Evolutionary conservation across 768 basidiomycete species (phyloP), one percentile per base, ranked within the genome.

Genomic region (Paxillus ammoniavirescens): DNA sequence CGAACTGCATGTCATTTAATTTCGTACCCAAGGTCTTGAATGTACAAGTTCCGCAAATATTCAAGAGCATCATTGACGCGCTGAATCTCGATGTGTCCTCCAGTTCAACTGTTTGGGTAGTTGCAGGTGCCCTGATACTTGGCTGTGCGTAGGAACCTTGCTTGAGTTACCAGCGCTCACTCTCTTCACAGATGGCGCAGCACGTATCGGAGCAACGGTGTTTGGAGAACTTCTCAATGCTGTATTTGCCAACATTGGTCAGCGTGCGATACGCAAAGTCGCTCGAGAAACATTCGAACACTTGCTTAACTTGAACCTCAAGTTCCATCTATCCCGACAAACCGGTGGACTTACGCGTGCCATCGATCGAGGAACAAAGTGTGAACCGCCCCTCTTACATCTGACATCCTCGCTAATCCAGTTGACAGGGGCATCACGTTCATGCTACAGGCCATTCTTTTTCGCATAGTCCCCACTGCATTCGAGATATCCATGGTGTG

Each of bases 361-460:
- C 5, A 98, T 99, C 59, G 97, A 99, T 67, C 81, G 97, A 13
- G 97, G 97, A 31, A 98, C 97, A 31, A 99, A 98, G 93, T 97
- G 61, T 62, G 80, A 66, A 10, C 44, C 7, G 1, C 14, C 3
- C 18, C 15, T 44, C 36, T 43, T 18, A 9, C 8, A 14, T 30
- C 23, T 21, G 23, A 0, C 14, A 2, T 18, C 47, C 23, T 23
- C 40, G 14, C 41, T 56, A 18, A 58, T 10, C 1, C 41, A 35
- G 15, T 46, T 43, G 1, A 28, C 62, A 98, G 94, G 71, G 97
- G 97, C 36, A 98, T 99, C 54, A 91, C 93, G 0, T 99, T 99
- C 72, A 81, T 98, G 23, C 74, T 99, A 5, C 91, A 92, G 57
- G 90, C 96, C 1, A 84, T 98, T 38, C 79, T 98, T 8, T 98